A percentile compares a stretch with the other conserved stretches of the same genome.
phyloP scores from a whole-genome alignment of 2,329 filamentous ascomycete genomes.

The Mollisia scopiformis region DNA sequence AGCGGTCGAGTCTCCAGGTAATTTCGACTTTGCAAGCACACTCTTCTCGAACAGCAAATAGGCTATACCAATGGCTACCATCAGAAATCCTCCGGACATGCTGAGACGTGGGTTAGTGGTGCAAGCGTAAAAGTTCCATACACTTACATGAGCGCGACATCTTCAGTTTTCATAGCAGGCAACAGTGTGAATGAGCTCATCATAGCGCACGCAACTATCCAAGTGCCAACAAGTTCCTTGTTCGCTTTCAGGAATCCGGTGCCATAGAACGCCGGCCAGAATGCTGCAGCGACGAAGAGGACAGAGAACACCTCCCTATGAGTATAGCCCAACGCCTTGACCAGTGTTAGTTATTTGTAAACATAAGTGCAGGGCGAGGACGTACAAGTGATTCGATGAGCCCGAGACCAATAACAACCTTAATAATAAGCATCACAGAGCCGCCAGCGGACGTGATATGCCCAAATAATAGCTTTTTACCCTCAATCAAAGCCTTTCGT shows the following conservation, averaged over 20 bases:
- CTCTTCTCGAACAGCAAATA: conserved; percentile 80
- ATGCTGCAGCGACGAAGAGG: conserved; percentile 73
- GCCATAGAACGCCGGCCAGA: conserved; percentile 81
- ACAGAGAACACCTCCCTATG: conserved; percentile 84
- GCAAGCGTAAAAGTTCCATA: not conserved
- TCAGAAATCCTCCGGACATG: conserved; percentile 74
- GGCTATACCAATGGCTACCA: conserved; percentile 73
- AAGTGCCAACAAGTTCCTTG: conserved; percentile 64
- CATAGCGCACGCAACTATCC: conserved; percentile 74
- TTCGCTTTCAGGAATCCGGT: conserved; percentile 71
- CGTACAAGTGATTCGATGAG: conserved; percentile 78
- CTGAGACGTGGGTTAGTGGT: conserved; percentile 45
- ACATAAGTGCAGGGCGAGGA: conserved; percentile 14
- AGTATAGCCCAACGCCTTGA: conserved; percentile 87
- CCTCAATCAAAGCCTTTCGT: conserved; percentile 68
- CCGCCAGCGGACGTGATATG: conserved; percentile 65
- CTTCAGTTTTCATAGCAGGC: conserved; percentile 83
- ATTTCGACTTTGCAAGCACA: conserved; percentile 29
- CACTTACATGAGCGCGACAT: conserved; percentile 72
- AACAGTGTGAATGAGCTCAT: conserved; percentile 94
- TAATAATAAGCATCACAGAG: conserved; percentile 61
- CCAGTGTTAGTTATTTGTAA: conserved; percentile 17
- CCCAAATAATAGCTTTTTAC: conserved; percentile 68
- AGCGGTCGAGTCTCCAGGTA: conserved; percentile 27
- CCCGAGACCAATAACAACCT: conserved; percentile 68